phyloP scores from a whole-genome alignment of 2,329 filamentous ascomycete genomes.

The Pseudogymnoascus sp. region DNA sequence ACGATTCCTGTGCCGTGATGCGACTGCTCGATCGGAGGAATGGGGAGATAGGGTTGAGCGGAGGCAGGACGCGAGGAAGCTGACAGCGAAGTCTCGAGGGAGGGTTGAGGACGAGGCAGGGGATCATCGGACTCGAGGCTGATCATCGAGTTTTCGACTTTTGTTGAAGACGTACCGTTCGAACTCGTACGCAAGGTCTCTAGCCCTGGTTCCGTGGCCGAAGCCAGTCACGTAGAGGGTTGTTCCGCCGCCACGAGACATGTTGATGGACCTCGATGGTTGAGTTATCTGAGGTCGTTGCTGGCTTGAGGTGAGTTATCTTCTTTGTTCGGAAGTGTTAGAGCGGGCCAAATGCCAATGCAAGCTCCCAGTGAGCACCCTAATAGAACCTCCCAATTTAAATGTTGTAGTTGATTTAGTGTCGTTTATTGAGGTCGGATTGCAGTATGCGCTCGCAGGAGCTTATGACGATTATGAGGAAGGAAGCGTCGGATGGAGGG shows the following conservation, averaged over 20 bases:
- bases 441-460: slow-evolving; percentile 3
- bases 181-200: slow-evolving; percentile 99
- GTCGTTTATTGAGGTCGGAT: neutral
- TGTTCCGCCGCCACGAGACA: slow-evolving; percentile 87
- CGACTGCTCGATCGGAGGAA: slow-evolving; percentile 34
- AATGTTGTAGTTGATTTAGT: neutral
- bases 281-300: neutral
- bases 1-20: slow-evolving; percentile 15
- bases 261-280: slow-evolving; percentile 33
- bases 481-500: neutral
- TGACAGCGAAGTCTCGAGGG: slow-evolving; percentile 38
- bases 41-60: slow-evolving; percentile 31
- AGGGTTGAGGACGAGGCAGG: slow-evolving; percentile 30
- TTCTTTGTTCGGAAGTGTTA: slow-evolving; percentile 3
- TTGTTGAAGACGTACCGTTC: slow-evolving; percentile 83
- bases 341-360: slow-evolving; percentile 1
- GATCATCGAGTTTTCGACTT: slow-evolving; percentile 41
- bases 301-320: slow-evolving; percentile 2
- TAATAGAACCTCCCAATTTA: neutral
- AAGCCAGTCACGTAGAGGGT: slow-evolving; percentile 99
- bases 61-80: slow-evolving; percentile 36
- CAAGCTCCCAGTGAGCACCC: slow-evolving; percentile 4
- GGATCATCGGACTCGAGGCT: slow-evolving; percentile 32
- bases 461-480: slow-evolving; percentile 7
- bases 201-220: slow-evolving; percentile 94